Conservation (phyloP, 164 flowering plant genomes). For the Chimonanthus praecox region DNA sequence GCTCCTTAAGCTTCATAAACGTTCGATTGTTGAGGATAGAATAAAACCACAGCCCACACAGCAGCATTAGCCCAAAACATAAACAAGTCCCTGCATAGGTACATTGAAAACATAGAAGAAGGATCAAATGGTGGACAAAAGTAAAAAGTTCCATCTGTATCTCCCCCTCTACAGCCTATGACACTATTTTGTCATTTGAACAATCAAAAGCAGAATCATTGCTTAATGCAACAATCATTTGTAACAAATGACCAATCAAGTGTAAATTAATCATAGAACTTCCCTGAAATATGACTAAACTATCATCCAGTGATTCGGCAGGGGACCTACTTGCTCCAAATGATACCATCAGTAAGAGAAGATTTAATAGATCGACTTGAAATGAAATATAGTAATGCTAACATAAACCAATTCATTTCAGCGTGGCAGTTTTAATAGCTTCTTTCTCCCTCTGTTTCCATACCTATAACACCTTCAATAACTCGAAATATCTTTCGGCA, state of each 20-base stretch:
- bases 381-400: not conserved
- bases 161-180: not conserved
- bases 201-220: not conserved
- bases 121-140: not conserved
- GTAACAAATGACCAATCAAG: not conserved
- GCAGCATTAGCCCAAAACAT: constrained; percentile 15
- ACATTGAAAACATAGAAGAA: not conserved
- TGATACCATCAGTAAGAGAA: too few relatives aligned
- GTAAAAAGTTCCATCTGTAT: too few relatives aligned
- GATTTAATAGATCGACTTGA: too few relatives aligned
- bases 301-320: too few relatives aligned
- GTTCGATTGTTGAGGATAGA: constrained; percentile 22
- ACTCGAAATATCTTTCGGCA: constrained; percentile 17
- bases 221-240: too few relatives aligned
- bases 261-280: not conserved
- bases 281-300: too few relatives aligned
- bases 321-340: too few relatives aligned
- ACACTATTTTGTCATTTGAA: not conserved
- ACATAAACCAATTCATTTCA: not conserved
- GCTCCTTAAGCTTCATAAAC: constrained; percentile 27
- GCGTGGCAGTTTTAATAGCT: not conserved
- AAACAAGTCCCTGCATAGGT: constrained; percentile 14
- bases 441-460: not conserved
- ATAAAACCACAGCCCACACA: constrained; percentile 24
- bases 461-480: constrained; percentile 27